Percentiles rank a stretch among this genome's conserved stretches.
Conservation (phyloP, 805 yeast species). For the Metschnikowia reukaufii region DNA sequence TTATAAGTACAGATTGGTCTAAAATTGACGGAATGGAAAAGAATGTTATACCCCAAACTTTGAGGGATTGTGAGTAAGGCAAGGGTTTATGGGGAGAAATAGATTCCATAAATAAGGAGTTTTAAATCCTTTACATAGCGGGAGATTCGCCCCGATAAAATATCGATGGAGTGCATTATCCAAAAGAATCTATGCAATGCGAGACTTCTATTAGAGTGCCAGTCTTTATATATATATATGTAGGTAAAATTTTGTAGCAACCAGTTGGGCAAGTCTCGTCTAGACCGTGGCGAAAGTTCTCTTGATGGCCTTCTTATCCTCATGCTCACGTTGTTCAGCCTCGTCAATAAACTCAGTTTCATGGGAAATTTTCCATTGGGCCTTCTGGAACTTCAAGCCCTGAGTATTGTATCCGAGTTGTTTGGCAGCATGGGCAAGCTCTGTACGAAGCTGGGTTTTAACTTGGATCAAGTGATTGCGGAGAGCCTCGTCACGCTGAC, state of each 20-base stretch:
- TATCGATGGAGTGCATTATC: too few species aligned
- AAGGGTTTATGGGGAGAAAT: too few species aligned
- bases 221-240: too few species aligned
- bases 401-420: slow-evolving; percentile 82
- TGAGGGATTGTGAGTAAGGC: too few species aligned
- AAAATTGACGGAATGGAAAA: too few species aligned
- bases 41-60: too few species aligned
- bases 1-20: too few species aligned
- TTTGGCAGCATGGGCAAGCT: slow-evolving; percentile 50
- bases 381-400: slow-evolving; percentile 71
- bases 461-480: slow-evolving; percentile 66
- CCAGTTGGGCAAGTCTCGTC: not conserved
- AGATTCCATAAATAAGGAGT: too few species aligned
- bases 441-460: slow-evolving; percentile 57
- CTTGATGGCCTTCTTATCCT: slow-evolving; percentile 61
- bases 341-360: slow-evolving; percentile 72
- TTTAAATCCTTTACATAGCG: too few species aligned
- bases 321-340: slow-evolving; percentile 51
- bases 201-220: too few species aligned
- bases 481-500: slow-evolving; percentile 62
- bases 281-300: slow-evolving; percentile 65
- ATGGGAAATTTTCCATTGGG: slow-evolving; percentile 79
- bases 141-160: too few species aligned
- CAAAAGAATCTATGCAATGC: too few species aligned
- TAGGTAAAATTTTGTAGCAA: not conserved